Percentiles rank a stretch among this genome's conserved stretches.
phyloP scores from a whole-genome alignment of 106 monocot species.

The Triglochin maritima region DNA sequence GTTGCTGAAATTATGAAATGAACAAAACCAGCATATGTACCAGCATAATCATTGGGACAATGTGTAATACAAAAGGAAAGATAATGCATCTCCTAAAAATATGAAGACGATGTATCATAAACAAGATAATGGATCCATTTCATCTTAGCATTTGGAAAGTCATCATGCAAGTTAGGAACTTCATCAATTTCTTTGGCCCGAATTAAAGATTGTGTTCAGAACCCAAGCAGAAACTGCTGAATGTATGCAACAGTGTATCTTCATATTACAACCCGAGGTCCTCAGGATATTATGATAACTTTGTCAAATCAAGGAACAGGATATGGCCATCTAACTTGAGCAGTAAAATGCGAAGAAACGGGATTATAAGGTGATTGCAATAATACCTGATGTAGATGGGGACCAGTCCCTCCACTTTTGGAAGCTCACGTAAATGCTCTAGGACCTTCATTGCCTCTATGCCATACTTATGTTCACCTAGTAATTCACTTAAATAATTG shows the following conservation, averaged over 20 bases:
- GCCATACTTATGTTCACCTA: conserved; percentile 74
- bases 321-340: background rate
- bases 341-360: background rate
- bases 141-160: too few species aligned
- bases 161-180: too few species aligned
- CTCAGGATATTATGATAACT: too few species aligned
- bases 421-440: conserved; percentile 68
- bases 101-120: too few species aligned
- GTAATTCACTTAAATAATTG: conserved; percentile 76
- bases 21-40: background rate
- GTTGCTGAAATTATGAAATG: background rate
- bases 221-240: background rate
- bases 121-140: too few species aligned
- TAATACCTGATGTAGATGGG: conserved; percentile 86
- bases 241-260: background rate
- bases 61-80: background rate
- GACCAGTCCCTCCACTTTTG: conserved; percentile 77
- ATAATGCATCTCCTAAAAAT: too few species aligned
- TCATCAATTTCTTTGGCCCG: too few species aligned
- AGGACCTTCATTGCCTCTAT: conserved; percentile 75
- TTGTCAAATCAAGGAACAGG: background rate
- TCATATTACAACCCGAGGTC: too few species aligned
- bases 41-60: background rate
- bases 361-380: background rate
- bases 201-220: too few species aligned